Conservation (phyloP, 305 asterid species). For the Fraxinus paxiana region DNA sequence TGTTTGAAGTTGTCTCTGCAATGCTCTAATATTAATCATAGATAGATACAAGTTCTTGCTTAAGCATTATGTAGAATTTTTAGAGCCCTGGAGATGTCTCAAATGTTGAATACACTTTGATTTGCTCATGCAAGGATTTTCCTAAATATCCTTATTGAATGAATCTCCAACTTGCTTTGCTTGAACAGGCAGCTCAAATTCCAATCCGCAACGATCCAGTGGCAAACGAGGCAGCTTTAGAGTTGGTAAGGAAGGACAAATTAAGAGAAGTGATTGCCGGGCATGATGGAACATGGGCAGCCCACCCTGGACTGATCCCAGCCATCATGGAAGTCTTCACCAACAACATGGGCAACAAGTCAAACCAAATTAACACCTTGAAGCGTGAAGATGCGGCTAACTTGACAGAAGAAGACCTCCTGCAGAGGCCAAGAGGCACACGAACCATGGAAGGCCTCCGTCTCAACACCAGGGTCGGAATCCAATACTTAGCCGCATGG, state of each 20-base stretch:
- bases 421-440: conserved; percentile 57
- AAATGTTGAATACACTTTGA: too few relatives aligned
- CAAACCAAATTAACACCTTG: conserved; percentile 58
- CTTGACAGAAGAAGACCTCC: conserved; percentile 57
- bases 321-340: conserved; percentile 58
- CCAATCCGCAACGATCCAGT: conserved; percentile 70
- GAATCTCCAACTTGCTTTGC: neutral
- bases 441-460: conserved; percentile 84
- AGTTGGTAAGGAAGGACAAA: conserved; percentile 67
- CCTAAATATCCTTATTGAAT: neutral
- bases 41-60: too few relatives aligned
- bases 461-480: conserved; percentile 78
- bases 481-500: conserved; percentile 87
- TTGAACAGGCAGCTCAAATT: conserved; percentile 78
- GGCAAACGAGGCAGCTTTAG: conserved; percentile 79
- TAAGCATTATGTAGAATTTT: too few relatives aligned
- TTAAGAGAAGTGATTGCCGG: conserved; percentile 78
- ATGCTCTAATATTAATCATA: too few relatives aligned
- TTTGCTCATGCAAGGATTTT: too few relatives aligned
- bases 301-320: conserved; percentile 84
- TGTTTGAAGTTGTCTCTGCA: neutral
- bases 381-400: conserved; percentile 54
- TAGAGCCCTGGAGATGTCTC: too few relatives aligned
- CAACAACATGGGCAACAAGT: conserved; percentile 41
- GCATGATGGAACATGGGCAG: conserved; percentile 97